Evolutionary conservation across 306 rosid species (phyloP).

Genomic region (Pyrus bretschneideri): DNA sequence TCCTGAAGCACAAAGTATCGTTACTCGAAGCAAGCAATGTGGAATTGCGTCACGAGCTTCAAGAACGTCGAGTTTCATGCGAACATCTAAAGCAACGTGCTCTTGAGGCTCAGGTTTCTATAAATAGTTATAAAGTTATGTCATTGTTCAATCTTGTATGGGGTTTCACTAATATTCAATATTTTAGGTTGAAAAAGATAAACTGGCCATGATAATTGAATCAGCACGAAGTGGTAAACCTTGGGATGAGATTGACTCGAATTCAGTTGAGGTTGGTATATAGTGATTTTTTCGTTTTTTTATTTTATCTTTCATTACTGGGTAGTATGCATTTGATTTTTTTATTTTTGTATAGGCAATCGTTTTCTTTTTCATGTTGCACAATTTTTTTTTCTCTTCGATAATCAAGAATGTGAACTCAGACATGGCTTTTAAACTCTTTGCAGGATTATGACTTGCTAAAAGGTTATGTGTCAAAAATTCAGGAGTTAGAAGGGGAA

Average conservation of each 20-base stretch:
- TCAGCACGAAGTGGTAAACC: slow-evolving; percentile 73
- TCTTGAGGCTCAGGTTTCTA: slow-evolving; percentile 45
- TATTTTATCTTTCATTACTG: not conserved
- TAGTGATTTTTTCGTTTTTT: not conserved
- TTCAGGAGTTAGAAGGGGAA: slow-evolving; percentile 79
- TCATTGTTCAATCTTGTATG: not conserved
- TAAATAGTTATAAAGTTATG: not conserved
- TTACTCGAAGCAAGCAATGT: slow-evolving; percentile 85
- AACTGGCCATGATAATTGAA: slow-evolving; percentile 65
- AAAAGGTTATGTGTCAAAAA: slow-evolving; percentile 62
- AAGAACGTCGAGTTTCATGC: slow-evolving; percentile 30
- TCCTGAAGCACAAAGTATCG: slow-evolving; percentile 80
- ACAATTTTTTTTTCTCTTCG: not conserved
- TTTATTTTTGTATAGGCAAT: not conserved
- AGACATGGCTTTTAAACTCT: slow-evolving; percentile 1
- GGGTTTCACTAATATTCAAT: slow-evolving; percentile 12
- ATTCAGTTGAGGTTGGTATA: slow-evolving; percentile 52
- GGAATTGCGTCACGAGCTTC: slow-evolving; percentile 66
- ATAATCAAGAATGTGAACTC: not conserved
- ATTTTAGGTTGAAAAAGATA: slow-evolving; percentile 83
- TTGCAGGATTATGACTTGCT: slow-evolving; percentile 71
- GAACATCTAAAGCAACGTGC: slow-evolving; percentile 42
- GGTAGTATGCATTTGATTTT: not conserved
- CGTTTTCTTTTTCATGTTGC: not conserved
- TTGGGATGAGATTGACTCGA: slow-evolving; percentile 87